These are phyloP conservation scores for Cyclotella kingstonii DNA, from an alignment of 108 stramenopile genomes.

Conservation along the genomic window DNA sequence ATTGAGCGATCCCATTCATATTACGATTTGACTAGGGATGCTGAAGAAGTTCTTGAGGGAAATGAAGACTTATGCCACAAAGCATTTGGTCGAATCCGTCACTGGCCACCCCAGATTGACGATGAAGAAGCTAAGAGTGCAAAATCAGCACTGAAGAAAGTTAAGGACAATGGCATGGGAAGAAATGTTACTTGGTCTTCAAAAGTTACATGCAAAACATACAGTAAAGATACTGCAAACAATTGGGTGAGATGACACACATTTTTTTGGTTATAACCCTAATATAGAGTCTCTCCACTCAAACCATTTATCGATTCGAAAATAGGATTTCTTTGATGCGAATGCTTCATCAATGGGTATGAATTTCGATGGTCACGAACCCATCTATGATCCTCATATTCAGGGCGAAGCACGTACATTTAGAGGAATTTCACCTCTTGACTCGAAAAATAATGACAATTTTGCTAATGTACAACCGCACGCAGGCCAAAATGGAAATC, in stretches of 20 bases:
- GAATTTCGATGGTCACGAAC: conserved; percentile 48
- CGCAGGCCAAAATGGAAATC: conserved; percentile 1
- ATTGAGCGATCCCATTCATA: conserved; percentile 55
- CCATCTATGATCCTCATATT: conserved; percentile 42
- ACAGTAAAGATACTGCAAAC: conserved; percentile 46
- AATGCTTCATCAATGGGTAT: conserved; percentile 44
- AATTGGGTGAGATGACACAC: conserved; percentile 2
- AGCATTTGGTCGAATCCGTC: conserved; percentile 42
- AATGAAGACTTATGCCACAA: conserved; percentile 38
- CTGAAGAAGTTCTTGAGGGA: conserved; percentile 46
- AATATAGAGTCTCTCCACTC: too few relatives aligned
- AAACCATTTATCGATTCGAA: neutral
- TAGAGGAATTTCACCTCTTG: conserved; percentile 21
- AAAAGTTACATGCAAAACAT: conserved; percentile 54
- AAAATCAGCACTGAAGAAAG: conserved; percentile 35
- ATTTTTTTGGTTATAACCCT: neutral
- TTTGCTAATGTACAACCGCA: neutral
- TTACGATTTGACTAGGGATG: conserved; percentile 80
- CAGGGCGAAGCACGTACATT: conserved; percentile 40
- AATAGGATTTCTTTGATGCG: conserved; percentile 35
- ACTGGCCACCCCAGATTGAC: conserved; percentile 33
- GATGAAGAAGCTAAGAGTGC: conserved; percentile 22
- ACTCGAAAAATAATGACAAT: neutral
- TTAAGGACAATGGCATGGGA: conserved; percentile 15
- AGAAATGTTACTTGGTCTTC: conserved; percentile 44